These are phyloP conservation scores for Naganishia antarctica DNA, from an alignment of 768 basidiomycete species.

Conservation along the genomic window DNA sequence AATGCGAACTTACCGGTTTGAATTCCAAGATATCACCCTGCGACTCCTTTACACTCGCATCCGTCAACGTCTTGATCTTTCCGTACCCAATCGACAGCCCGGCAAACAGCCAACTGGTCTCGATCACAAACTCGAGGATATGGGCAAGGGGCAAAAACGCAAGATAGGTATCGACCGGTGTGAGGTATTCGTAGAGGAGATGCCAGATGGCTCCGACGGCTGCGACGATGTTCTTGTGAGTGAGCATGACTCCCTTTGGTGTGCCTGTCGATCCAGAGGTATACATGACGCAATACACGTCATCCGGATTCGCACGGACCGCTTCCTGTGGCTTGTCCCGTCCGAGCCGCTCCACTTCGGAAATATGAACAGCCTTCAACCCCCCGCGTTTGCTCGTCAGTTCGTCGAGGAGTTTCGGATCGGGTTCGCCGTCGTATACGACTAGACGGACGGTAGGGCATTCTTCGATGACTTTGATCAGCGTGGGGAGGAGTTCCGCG, in stretches of 20 bases:
- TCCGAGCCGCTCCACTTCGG: slow-evolving; percentile 69
- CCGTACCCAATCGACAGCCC: slow-evolving; percentile 85
- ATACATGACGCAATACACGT: slow-evolving; percentile 70
- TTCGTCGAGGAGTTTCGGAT: slow-evolving; percentile 55
- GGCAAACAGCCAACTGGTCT: slow-evolving; percentile 66
- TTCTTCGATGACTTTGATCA: slow-evolving; percentile 65
- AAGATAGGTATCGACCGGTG: slow-evolving; percentile 62
- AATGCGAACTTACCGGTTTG: slow-evolving; percentile 54
- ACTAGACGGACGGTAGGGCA: slow-evolving; percentile 73
- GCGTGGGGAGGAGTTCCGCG: slow-evolving; percentile 74
- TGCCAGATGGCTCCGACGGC: slow-evolving; percentile 74
- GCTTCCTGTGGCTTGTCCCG: slow-evolving; percentile 56
- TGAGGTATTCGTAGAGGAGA: slow-evolving; percentile 59
- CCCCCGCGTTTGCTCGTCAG: slow-evolving; percentile 53
- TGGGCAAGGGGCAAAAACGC: slow-evolving; percentile 93
- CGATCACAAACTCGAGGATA: slow-evolving; percentile 92
- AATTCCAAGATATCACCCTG: slow-evolving; percentile 81
- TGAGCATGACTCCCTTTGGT: slow-evolving; percentile 89
- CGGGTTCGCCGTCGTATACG: slow-evolving; percentile 71
- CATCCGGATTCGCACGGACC: slow-evolving; percentile 49
- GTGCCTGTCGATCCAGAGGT: slow-evolving; percentile 66
- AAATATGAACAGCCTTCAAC: slow-evolving; percentile 62
- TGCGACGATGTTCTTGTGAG: slow-evolving; percentile 78
- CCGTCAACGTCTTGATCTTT: slow-evolving; percentile 91
- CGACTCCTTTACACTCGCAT: slow-evolving; percentile 81